Base-by-base conservation (phyloP, 2,329 filamentous ascomycete species). In the Trichophyton benhamiae region DNA sequence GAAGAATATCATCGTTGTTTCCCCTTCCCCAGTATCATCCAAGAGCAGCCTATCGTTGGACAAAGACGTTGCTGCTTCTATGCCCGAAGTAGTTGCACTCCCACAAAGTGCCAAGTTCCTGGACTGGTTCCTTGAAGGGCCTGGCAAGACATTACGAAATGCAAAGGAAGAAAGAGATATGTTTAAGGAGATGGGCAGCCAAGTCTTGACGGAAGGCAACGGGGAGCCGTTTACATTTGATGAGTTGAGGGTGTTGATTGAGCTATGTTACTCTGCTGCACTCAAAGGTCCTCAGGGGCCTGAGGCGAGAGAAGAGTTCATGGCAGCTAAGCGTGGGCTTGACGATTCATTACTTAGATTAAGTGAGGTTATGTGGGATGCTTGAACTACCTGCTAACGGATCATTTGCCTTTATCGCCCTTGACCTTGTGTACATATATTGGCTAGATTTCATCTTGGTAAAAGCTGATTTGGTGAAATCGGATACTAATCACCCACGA, bases 1-100 rank as follows among this genome's bases (percentile, higher is more conserved):
- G 61, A 96, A 96, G 77, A 95, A 95, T 66, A 86, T 99, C 60
- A 90, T 77, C 57, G 67, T 75, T n/a, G 68, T 52, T 41, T 41
- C 44, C 57, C 68, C 71, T 15, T 59, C 61, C 7, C 49, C 60
- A 6, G 49, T 60, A 3, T 64, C 66, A 20, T 62, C 67, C 4
- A 65, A 64, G 13, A 67, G 66, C 20, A 63, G 46, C 15, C 27
- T 42, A 25, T 44, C 55, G 36, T 42, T 42, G 38, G 61, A 64
- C 33, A 62, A 7, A 60, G 60, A 22, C 48, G 33, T 11, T 58
- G 53, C 48, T 20, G 63, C 63, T 20, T 60, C 66, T 42, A 60
- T 66, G 2, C 65, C 69, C 22, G 75, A 77, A 62, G 63, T 72
- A 1, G 72, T 77, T 22, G 73, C 76, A 9, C 69, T 78, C 53